Base-by-base conservation (phyloP, 306 rosid species). In the Vigna radiata region DNA sequence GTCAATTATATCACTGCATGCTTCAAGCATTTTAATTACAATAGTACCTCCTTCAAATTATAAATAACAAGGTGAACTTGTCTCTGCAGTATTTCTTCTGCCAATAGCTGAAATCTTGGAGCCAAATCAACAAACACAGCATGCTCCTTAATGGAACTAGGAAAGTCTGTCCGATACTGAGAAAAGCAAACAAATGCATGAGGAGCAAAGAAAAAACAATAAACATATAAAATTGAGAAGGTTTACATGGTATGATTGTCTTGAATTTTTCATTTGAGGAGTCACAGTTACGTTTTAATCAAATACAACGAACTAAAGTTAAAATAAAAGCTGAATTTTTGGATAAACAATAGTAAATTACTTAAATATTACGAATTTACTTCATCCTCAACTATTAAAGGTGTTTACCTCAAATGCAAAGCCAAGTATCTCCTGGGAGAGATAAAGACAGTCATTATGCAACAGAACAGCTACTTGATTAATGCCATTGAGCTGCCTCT, bases 391-490 rank as follows among this genome's bases (percentile, higher is more conserved):
- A 13, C 13, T 39, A 37, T 76, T 66, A 61, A 49, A 63, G 56
- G 44, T 88, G 53, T 41, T 47, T 90, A 95, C 98, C 97, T 95
- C 96, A 83, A 88, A 95, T 48, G 98, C 93, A 84, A 95, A 87
- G 70, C 93, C 98, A 72, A 89, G 96, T 78, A 89, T 86, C 87
- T 95, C 97, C 80, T 92, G 97, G 73, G 93, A 95, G 41, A 92
- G 79, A 88, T 88, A 89, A 36, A 95, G 93, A 85, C 97, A 95
- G 81, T 92, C 98, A 85, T 92, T 92, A 75, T 92, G 97, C 91
- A 95, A 83, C 83, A 95, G 91, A 72, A 88, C 90, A 66, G 92
- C 93, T 62, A 81, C 96, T 77, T 90, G 98, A 76, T 95, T 92
- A 90, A 95, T 84, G 83, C 92, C 75, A 77, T 86, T 87, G 81